A percentile compares a stretch with the other conserved stretches of the same genome.
Conservation (phyloP, 2,329 filamentous ascomycete species). For the Pseudogymnoascus sp. region DNA sequence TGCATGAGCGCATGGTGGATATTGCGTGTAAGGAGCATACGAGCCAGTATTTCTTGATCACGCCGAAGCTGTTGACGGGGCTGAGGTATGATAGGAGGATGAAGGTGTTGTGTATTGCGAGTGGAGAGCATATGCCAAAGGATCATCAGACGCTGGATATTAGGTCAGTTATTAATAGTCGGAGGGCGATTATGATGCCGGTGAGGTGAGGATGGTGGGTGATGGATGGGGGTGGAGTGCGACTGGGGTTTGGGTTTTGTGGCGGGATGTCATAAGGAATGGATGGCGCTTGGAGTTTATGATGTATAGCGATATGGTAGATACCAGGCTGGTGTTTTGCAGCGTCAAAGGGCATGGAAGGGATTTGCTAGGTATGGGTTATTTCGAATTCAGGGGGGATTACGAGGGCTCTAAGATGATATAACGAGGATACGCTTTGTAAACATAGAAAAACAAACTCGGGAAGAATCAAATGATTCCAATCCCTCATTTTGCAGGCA, state of each 20-base stretch:
- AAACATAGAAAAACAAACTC: not conserved
- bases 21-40: slow-evolving; percentile 82
- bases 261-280: not conserved
- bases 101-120: slow-evolving; percentile 89
- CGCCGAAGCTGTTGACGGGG: slow-evolving; percentile 82
- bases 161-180: slow-evolving; percentile 23
- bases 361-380: not conserved
- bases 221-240: not conserved
- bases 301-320: slow-evolving; percentile 8
- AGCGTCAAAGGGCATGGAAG: not conserved
- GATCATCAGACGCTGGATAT: slow-evolving; percentile 33
- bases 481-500: not conserved
- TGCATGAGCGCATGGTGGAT: slow-evolving; percentile 96
- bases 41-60: slow-evolving; percentile 93
- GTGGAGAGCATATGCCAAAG: slow-evolving; percentile 65
- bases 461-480: not conserved
- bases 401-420: slow-evolving; percentile 2
- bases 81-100: slow-evolving; percentile 84
- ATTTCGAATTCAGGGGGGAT: not conserved
- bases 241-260: not conserved
- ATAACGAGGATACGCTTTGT: slow-evolving; percentile 4
- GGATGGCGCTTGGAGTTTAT: not conserved
- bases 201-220: not conserved
- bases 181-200: slow-evolving; percentile 21
- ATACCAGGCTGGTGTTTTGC: not conserved